Conservation (phyloP, 2,329 filamentous ascomycete species). For the Sarocladiaceae sp. region DNA sequence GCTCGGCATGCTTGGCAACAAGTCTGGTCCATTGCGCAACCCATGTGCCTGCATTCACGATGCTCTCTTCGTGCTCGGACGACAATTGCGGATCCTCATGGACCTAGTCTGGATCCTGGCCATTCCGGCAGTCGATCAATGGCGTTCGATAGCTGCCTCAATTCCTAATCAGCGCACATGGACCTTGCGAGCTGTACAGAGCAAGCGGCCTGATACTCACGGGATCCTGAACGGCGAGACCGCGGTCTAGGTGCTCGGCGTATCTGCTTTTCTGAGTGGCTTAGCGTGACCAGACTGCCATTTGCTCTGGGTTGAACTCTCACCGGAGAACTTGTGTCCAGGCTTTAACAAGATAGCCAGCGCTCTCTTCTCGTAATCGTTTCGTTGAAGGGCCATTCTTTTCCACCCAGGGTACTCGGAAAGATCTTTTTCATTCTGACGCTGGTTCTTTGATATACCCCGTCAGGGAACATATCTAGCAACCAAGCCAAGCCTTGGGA, state of each 20-base stretch:
- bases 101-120: not conserved
- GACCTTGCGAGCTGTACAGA: not conserved
- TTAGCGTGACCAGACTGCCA: not conserved
- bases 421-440: too few species aligned
- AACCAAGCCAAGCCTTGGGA: not conserved
- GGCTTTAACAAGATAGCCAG: not conserved
- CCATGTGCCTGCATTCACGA: conserved; percentile 3
- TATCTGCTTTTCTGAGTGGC: not conserved
- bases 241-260: not conserved
- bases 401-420: too few species aligned
- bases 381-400: too few species aligned
- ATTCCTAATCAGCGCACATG: not conserved
- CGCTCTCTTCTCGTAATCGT: not conserved
- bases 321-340: not conserved
- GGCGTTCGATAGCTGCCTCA: not conserved
- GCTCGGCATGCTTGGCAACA: not conserved
- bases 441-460: too few species aligned
- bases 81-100: not conserved
- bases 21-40: not conserved
- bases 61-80: not conserved
- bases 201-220: not conserved
- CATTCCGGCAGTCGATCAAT: not conserved
- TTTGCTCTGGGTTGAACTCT: not conserved
- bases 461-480: too few species aligned
- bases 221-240: not conserved